Evolutionary conservation across 1,139 yeast species (phyloP).

Genomic region (Nakaseomyces bracarensis): DNA sequence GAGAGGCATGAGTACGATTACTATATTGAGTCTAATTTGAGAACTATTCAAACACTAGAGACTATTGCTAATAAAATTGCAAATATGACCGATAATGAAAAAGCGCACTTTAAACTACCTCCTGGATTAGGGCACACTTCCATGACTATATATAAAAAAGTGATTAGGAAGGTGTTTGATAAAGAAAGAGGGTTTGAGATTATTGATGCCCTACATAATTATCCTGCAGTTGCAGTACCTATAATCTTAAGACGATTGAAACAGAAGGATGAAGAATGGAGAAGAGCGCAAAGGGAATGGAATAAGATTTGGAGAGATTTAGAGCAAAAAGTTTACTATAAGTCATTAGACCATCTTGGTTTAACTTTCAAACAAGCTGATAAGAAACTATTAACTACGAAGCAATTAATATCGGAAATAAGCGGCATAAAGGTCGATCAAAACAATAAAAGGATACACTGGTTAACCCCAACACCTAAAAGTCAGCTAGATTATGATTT

Average conservation of each 20-base stretch:
- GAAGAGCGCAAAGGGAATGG: constrained; percentile 97
- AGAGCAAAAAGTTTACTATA: constrained; percentile 89
- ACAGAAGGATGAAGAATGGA: constrained; percentile 99
- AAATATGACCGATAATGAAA: constrained; percentile 86
- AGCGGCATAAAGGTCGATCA: constrained; percentile 91
- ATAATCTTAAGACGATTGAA: constrained; percentile 83
- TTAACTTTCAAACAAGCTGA: constrained; percentile 94
- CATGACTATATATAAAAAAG: constrained; percentile 83
- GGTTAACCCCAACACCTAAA: constrained; percentile 77
- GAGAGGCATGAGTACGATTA: constrained; percentile 96
- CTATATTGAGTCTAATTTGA: constrained; percentile 86
- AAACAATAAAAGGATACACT: constrained; percentile 63
- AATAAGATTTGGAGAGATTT: constrained; percentile 98
- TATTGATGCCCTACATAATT: constrained; percentile 88
- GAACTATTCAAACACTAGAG: constrained; percentile 92
- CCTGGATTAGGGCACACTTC: constrained; percentile 92
- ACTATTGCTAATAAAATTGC: constrained; percentile 92
- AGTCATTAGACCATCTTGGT: constrained; percentile 91
- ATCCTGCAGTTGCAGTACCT: constrained; percentile 93
- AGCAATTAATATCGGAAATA: constrained; percentile 83
- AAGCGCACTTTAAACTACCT: constrained; percentile 75
- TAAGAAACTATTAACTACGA: constrained; percentile 81
- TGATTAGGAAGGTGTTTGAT: constrained; percentile 84
- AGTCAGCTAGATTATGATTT: constrained; percentile 68
- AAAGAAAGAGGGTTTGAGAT: constrained; percentile 94